Evolutionary conservation across 2,329 filamentous ascomycete genomes (phyloP), one percentile per base, ranked within the genome.

Genomic region (Fusarium sp.): DNA sequence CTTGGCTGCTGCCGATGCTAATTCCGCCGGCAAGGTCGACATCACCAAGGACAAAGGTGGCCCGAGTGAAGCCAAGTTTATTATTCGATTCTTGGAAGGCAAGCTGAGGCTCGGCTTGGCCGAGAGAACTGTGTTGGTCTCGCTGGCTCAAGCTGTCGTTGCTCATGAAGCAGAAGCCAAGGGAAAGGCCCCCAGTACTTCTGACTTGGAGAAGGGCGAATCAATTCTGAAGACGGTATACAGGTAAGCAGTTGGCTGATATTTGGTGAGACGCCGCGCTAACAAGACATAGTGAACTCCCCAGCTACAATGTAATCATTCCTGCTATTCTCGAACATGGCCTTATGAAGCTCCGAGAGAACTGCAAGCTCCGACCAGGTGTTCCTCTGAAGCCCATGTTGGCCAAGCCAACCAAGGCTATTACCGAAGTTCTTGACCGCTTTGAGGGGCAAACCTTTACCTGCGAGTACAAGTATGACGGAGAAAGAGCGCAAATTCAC

Each of bases 401-500:
- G 80, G 95, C 95, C 19, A 98, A 98, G 72, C 95, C 95, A 4
- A 99, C 95, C 9, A 99, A 99, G 76, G 93, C 95, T 6, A 97
- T 99, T 70, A 97, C 93, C 1, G 95, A 99, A 78, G 95, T 99
- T 0, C 84, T 99, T 10, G 94, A 99, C 76, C 91, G 95, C 6
- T 99, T 99, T 67, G 95, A 98, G 74, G 88, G 91, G 64, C 95
- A 97, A 73, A 91, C 90, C 25, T 99, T 99, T 72, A 98, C 95
- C 1, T 99, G 95, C 78, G 95, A 99, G 75, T 99, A 96, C 83
- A 99, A 99, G 77, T 99, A 99, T 73, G 95, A 99, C 71, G 95
- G 95, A 44, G 95, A 99, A 77, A 85, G 95, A 73, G 95, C 95
- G n/a, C 95, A 99, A 74, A 98, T 99, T 46, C 95, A 99, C 75